These are phyloP conservation scores for Mycogone perniciosa DNA, from an alignment of 2,329 filamentous ascomycete genomes.

Conservation along the genomic window DNA sequence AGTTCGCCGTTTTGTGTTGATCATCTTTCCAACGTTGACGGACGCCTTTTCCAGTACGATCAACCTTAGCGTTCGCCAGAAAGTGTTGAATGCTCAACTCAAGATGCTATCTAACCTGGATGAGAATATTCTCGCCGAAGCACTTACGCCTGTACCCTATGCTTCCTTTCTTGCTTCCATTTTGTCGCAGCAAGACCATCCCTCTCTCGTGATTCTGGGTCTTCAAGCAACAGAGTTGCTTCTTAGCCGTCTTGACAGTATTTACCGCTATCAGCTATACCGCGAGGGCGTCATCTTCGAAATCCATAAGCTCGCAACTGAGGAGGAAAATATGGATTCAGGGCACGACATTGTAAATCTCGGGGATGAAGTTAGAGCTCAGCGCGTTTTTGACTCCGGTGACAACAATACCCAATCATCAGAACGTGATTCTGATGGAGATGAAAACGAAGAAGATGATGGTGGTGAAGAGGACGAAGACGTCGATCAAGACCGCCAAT, in stretches of 20 bases:
- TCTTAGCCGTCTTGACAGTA: constrained; percentile 71
- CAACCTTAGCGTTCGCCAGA: constrained; percentile 88
- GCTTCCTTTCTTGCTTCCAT: constrained; percentile 94
- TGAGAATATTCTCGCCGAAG: constrained; percentile 73
- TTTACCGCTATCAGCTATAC: constrained; percentile 95
- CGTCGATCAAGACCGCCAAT: constrained; percentile 34
- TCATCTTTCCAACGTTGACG: constrained; percentile 88
- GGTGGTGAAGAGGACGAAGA: constrained; percentile 19
- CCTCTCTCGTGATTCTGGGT: constrained; percentile 76
- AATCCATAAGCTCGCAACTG: constrained; percentile 69
- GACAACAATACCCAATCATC: constrained; percentile 22
- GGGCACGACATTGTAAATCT: constrained; percentile 1
- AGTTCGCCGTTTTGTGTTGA: constrained; percentile 85
- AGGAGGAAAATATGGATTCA: constrained; percentile 27
- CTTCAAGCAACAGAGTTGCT: constrained; percentile 86
- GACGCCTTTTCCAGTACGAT: constrained; percentile 98
- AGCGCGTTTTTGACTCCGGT: background rate
- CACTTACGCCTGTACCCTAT: constrained; percentile 82
- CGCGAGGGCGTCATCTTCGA: constrained; percentile 93
- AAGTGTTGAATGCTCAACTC: constrained; percentile 88
- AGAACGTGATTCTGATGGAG: constrained; percentile 24
- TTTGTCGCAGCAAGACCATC: constrained; percentile 88
- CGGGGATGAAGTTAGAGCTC: constrained; percentile 8
- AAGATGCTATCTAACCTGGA: constrained; percentile 99
- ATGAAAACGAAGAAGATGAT: constrained; percentile 19